Base-by-base conservation (phyloP, 352 stramenopile genomes). In the Phytophthora citricola region DNA sequence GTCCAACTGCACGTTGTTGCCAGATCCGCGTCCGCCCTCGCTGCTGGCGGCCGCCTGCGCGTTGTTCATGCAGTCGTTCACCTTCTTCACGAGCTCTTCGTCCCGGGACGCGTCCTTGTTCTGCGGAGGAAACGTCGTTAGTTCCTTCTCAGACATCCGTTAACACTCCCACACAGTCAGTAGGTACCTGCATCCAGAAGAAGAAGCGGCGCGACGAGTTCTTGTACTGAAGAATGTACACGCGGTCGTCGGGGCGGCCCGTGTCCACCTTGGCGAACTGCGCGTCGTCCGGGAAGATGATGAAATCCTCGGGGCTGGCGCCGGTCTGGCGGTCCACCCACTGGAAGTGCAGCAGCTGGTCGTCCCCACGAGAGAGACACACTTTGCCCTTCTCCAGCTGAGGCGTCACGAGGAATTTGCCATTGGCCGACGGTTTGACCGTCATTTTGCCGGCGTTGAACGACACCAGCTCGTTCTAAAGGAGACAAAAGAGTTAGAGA, bases 161-260 rank as follows among this genome's bases (percentile, higher is more conserved):
- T 14, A 4, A 36, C 10, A 36, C 31, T 36, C 31, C 31, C 31
- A 10, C n/a, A 43, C 38, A 11, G 32, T 39, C 38, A 11, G 32
- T 39, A 39, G 32, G 15, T 29, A 92, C 90, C 85, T 98, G 93
- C 91, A 98, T 97, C 93, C 93, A 98, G 73, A 98, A 98, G 73
- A 98, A 97, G 75, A 98, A 98, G 20, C 92, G 89, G 15, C 93
- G 88, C 7, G 85, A 85, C 58, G 85, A 96, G 71, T 93, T 94
- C 70, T 96, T 96, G 85, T 97, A 98, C 78, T 98, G 91, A 61
- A 98, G 69, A 50, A 98, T 73, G 69, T 92, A 97, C 22, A 98
- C 93, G 48, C 93, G 88, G 68, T 98, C 93, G 12, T 78, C 58
- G 3, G 80, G 64, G 20, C 87, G 83, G 22, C 93, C 92, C 5